A percentile compares a stretch with the other conserved stretches of the same genome.
These are phyloP conservation scores for Saccharomycopsis vini DNA, from an alignment of 805 yeast genomes.

Conservation along the genomic window DNA sequence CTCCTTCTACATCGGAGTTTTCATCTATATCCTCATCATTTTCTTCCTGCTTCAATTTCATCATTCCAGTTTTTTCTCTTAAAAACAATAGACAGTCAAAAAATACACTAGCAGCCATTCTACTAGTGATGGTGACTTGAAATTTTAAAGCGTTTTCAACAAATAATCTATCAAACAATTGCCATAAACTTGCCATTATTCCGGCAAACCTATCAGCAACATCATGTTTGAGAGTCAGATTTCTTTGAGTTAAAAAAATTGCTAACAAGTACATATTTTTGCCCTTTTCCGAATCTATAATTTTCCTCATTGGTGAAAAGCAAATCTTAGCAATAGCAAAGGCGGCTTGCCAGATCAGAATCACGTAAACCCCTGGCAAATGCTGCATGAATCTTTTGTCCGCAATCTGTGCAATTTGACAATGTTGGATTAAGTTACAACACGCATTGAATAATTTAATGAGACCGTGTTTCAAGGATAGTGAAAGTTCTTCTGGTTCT, in stretches of 20 bases:
- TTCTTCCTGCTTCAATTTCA: constrained; percentile 37
- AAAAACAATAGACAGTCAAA: constrained; percentile 84
- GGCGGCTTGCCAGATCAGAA: constrained; percentile 87
- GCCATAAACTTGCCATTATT: constrained; percentile 92
- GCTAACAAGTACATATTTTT: constrained; percentile 60
- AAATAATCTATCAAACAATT: constrained; percentile 60
- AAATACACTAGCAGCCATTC: constrained; percentile 89
- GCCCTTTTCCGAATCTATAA: constrained; percentile 65
- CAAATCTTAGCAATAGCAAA: constrained; percentile 71
- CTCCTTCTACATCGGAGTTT: constrained; percentile 21
- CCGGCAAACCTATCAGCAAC: constrained; percentile 90
- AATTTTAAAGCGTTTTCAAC: constrained; percentile 37
- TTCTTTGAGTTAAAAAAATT: constrained; percentile 58
- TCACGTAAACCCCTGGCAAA: constrained; percentile 74
- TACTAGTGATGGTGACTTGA: constrained; percentile 55
- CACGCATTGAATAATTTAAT: constrained; percentile 77
- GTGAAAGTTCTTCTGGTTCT: constrained; percentile 21
- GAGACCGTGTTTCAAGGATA: constrained; percentile 65
- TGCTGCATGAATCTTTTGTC: constrained; percentile 61
- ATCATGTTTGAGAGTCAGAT: constrained; percentile 84
- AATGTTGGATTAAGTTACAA: constrained; percentile 58
- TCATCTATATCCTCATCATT: constrained; percentile 23
- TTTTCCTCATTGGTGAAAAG: constrained; percentile 62
- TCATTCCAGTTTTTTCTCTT: constrained; percentile 83
- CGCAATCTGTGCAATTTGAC: constrained; percentile 47